A percentile compares a stretch with the other conserved stretches of the same genome.
Evolutionary conservation across 1,284 basidiomycete species (phyloP).

Genomic region (Fomitopsis pinicola): DNA sequence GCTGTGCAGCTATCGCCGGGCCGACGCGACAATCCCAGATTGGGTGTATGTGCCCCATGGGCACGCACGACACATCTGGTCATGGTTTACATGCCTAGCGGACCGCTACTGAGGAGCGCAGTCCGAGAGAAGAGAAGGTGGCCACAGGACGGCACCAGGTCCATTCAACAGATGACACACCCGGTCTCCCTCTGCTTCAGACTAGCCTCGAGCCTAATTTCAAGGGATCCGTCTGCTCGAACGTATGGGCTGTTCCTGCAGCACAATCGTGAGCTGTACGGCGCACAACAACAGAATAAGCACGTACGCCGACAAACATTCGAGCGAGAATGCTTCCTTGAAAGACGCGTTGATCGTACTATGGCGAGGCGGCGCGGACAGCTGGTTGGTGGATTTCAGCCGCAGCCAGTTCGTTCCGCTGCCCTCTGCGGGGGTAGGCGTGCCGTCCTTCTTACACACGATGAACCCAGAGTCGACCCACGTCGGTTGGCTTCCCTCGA

Average conservation of each 20-base stretch:
- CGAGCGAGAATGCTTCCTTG: constrained; percentile 39
- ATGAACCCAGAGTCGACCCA: constrained; percentile 55
- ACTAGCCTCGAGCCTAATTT: constrained; percentile 49
- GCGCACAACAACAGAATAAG: neutral
- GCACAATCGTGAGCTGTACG: neutral
- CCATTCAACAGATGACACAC: constrained; percentile 53
- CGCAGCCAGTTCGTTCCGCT: constrained; percentile 39
- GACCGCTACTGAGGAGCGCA: too few relatives aligned
- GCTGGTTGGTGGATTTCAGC: constrained; percentile 31
- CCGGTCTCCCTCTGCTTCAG: constrained; percentile 44
- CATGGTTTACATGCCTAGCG: neutral
- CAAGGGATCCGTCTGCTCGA: constrained; percentile 46
- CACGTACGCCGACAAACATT: constrained; percentile 54
- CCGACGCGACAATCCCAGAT: too few relatives aligned
- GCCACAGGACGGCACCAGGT: neutral
- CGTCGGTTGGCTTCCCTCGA: constrained; percentile 58
- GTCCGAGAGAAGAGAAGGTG: too few relatives aligned
- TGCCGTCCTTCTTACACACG: constrained; percentile 33
- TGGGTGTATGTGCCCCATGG: neutral
- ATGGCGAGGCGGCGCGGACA: constrained; percentile 9
- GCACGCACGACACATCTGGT: too few relatives aligned
- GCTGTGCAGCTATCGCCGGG: too few relatives aligned
- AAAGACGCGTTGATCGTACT: constrained; percentile 36
- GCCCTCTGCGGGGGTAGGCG: constrained; percentile 17
- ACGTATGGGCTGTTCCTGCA: constrained; percentile 50